phyloP scores from a whole-genome alignment of 2,329 filamentous ascomycete species.

The Chrysoporthe cubensis region DNA sequence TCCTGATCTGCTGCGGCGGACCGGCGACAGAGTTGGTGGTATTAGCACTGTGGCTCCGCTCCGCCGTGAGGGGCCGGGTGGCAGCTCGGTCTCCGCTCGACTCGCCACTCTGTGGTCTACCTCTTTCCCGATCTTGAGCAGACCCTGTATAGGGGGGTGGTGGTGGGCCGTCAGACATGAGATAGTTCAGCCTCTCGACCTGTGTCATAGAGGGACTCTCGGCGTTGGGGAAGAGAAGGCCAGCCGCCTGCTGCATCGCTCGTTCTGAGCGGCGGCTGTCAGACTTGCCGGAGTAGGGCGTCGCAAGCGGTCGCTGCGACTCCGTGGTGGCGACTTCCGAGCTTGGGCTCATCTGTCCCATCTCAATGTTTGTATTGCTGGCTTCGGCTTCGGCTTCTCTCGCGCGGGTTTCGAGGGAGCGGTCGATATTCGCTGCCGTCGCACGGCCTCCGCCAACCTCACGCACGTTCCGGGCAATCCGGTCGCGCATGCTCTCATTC shows the following conservation, averaged over 20 bases:
- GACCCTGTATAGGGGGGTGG: conserved; percentile 45
- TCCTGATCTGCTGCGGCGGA: conserved; percentile 59
- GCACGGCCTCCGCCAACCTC: conserved; percentile 56
- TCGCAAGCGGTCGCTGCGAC: conserved; percentile 32
- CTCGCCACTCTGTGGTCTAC: conserved; percentile 33
- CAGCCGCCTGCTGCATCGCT: conserved; percentile 47
- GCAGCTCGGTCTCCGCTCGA: conserved; percentile 10
- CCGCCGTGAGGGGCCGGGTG: conserved; percentile 38
- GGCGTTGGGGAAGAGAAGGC: conserved; percentile 53
- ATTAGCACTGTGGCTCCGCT: conserved; percentile 49
- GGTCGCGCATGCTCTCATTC: conserved; percentile 52
- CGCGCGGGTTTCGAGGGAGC: conserved; percentile 32
- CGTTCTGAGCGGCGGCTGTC: conserved; percentile 51
- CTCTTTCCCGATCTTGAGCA: conserved; percentile 27
- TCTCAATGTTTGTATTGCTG: conserved; percentile 29
- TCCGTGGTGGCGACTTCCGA: conserved; percentile 8
- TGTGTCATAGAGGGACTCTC: conserved; percentile 29
- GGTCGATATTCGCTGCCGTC: conserved; percentile 47
- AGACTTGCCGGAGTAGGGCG: conserved; percentile 47
- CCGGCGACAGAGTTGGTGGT: conserved; percentile 51
- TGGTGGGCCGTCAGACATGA: conserved; percentile 50
- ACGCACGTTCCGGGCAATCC: conserved; percentile 57
- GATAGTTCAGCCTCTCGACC: conserved; percentile 39
- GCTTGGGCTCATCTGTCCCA: conserved; percentile 37
- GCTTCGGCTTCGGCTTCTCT: conserved; percentile 17